Conservation (phyloP, 257 asterid species). For the Parsonsia alboflavescens region DNA sequence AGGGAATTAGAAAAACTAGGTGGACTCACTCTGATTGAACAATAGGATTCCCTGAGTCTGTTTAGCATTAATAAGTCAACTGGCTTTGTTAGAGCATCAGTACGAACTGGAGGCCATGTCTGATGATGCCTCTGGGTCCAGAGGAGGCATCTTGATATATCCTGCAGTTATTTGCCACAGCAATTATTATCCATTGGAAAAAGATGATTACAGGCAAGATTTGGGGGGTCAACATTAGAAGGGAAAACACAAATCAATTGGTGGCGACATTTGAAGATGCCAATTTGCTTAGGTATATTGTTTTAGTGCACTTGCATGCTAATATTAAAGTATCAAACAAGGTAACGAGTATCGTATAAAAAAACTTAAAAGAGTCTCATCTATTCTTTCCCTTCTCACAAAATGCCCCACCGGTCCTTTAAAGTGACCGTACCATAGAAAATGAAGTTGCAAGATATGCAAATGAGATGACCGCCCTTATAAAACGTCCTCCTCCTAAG, state of each 20-base stretch:
- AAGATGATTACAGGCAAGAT: neutral
- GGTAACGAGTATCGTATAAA: neutral
- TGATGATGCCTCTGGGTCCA: constrained; percentile 99
- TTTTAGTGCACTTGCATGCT: neutral
- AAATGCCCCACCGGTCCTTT: neutral
- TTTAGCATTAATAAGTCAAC: constrained; percentile 80
- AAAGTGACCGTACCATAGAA: neutral
- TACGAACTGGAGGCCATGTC: constrained; percentile 96
- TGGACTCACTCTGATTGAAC: constrained; percentile 71
- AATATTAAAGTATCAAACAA: neutral
- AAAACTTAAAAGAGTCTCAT: neutral
- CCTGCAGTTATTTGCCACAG: constrained; percentile 34
- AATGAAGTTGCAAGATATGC: neutral
- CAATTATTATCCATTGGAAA: neutral
- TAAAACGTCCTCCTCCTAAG: neutral
- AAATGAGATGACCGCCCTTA: neutral
- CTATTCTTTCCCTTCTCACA: neutral
- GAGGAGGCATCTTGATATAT: constrained; percentile 91
- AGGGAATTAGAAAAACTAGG: constrained; percentile 1
- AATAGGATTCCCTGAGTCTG: constrained; percentile 81
- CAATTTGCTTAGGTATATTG: neutral
- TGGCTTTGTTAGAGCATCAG: constrained; percentile 86
- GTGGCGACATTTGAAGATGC: neutral
- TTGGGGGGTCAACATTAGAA: neutral
- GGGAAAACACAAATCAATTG: neutral